phyloP scores from a whole-genome alignment of 352 stramenopile genomes.

The Phytophthora fragariaefolia region DNA sequence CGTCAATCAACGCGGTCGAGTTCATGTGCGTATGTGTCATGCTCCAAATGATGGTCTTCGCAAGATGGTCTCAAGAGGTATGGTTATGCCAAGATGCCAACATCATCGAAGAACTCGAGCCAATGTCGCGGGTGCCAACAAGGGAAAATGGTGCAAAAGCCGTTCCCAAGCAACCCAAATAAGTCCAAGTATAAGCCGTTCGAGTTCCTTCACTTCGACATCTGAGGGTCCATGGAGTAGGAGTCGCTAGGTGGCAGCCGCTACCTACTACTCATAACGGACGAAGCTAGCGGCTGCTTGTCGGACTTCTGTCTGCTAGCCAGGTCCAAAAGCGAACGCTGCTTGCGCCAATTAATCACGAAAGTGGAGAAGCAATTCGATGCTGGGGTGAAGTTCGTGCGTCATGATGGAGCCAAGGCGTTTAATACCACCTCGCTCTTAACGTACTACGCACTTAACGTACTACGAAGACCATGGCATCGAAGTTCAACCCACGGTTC shows the following conservation, averaged over 20 bases:
- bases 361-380: conserved; percentile 5
- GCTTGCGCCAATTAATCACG: conserved; percentile 13
- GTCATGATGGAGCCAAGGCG: conserved; percentile 19
- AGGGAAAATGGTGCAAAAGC: conserved; percentile 5
- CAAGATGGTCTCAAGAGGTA: conserved; percentile 20
- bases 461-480: conserved; percentile 18
- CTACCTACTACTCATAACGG: conserved; percentile 24
- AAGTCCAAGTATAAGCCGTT: conserved; percentile 17
- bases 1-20: not conserved
- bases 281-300: conserved; percentile 33
- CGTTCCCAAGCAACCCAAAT: conserved; percentile 13
- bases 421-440: conserved; percentile 26
- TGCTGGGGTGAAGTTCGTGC: conserved; percentile 24
- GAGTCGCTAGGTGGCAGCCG: conserved; percentile 18
- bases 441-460: too few relatives aligned
- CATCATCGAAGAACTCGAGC: not conserved
- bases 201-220: conserved; percentile 29
- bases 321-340: conserved; percentile 25
- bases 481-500: conserved; percentile 18
- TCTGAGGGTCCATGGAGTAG: conserved; percentile 25
- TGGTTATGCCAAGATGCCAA: conserved; percentile 17
- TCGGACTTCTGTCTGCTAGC: conserved; percentile 26
- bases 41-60: conserved; percentile 10
- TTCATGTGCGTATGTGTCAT: conserved; percentile 9
- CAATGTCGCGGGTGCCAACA: too few relatives aligned